Evolutionary conservation across 148 eudicot species (phyloP).

Genomic region (Vaccinium macrocarpon): DNA sequence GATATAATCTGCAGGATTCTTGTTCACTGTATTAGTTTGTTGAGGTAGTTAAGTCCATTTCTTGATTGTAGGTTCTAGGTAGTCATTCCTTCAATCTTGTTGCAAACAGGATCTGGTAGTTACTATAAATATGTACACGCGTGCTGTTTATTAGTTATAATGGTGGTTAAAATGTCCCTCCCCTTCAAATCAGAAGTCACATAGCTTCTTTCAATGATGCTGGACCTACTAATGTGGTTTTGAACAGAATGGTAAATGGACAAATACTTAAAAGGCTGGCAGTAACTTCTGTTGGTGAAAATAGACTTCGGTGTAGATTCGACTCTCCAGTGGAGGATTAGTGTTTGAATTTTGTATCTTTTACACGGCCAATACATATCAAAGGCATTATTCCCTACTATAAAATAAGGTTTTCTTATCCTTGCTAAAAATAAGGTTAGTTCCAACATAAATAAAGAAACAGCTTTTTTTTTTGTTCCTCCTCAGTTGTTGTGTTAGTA

Average conservation of each 20-base stretch:
- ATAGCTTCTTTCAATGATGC: not conserved
- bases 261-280: too few relatives aligned
- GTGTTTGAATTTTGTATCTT: not conserved
- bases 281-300: too few relatives aligned
- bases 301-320: too few relatives aligned
- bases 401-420: not conserved
- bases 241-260: not conserved
- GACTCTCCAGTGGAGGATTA: not conserved
- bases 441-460: not conserved
- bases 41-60: not conserved
- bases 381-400: not conserved
- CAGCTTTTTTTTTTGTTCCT: not conserved
- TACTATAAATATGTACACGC: not conserved
- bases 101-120: not conserved
- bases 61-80: not conserved
- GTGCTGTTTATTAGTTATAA: not conserved
- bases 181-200: not conserved
- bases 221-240: not conserved
- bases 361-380: not conserved
- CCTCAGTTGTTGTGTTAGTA: not conserved
- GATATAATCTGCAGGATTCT: not conserved
- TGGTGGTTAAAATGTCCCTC: slow-evolving; percentile 6
- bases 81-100: not conserved
- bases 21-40: not conserved
- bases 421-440: not conserved